Percentiles rank a stretch among this genome's conserved stretches.
Evolutionary conservation across 2,329 filamentous ascomycete genomes (phyloP).

Genomic region (Fusarium scirpi): DNA sequence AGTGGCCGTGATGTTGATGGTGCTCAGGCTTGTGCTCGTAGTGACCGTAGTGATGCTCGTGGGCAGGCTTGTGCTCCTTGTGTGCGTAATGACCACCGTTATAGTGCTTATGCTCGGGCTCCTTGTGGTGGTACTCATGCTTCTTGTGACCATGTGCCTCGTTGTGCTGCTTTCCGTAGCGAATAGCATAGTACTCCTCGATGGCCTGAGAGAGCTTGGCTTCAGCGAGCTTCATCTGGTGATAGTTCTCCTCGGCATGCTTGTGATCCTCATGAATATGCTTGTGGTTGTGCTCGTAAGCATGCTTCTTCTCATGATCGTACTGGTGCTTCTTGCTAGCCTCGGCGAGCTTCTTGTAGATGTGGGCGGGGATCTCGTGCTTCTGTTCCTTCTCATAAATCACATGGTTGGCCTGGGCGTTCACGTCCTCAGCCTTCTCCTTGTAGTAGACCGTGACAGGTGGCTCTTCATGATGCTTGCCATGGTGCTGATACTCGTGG

Average conservation of each 20-base stretch:
- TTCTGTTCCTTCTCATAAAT: slow-evolving; percentile 17
- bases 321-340: slow-evolving; percentile 1
- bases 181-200: slow-evolving; percentile 2
- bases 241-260: not conserved
- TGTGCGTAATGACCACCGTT: not conserved
- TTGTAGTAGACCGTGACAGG: slow-evolving; percentile 10
- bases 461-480: not conserved
- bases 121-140: not conserved
- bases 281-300: not conserved
- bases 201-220: slow-evolving; percentile 10
- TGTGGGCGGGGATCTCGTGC: not conserved
- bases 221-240: not conserved
- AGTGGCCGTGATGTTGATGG: too few relatives aligned
- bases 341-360: slow-evolving; percentile 3
- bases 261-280: not conserved
- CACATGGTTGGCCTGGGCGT: slow-evolving; percentile 1
- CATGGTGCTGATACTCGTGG: not conserved
- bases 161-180: slow-evolving; percentile 2
- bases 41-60: too few relatives aligned
- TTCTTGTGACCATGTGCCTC: not conserved
- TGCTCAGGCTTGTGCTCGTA: too few relatives aligned
- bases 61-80: not conserved
- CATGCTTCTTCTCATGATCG: slow-evolving; percentile 2
- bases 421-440: slow-evolving; percentile 7
- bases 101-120: not conserved